Percentiles rank a stretch among this genome's conserved stretches.
These are phyloP conservation scores for Arachnopeziza araneosa DNA, from an alignment of 2,329 filamentous ascomycete species.

Conservation along the genomic window DNA sequence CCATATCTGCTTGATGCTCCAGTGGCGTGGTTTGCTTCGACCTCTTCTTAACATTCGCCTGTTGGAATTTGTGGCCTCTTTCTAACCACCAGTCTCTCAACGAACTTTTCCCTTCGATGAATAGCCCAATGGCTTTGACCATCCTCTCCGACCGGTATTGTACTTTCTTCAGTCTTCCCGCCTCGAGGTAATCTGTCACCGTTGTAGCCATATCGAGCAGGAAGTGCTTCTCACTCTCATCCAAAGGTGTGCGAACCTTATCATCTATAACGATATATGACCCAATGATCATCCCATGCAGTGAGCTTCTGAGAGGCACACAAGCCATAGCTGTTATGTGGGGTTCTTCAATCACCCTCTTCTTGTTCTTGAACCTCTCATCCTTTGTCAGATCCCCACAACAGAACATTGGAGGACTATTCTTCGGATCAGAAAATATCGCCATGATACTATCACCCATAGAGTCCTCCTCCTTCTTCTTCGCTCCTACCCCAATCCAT, in stretches of 20 bases:
- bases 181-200: slow-evolving; percentile 57
- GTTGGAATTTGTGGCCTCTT: slow-evolving; percentile 20
- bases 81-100: slow-evolving; percentile 29
- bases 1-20: slow-evolving; percentile 21
- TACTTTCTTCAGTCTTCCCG: slow-evolving; percentile 45
- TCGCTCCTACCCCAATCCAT: slow-evolving; percentile 26
- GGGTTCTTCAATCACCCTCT: slow-evolving; percentile 11
- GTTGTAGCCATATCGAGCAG: slow-evolving; percentile 51
- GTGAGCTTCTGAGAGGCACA: slow-evolving; percentile 53
- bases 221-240: slow-evolving; percentile 43
- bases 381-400: slow-evolving; percentile 36
- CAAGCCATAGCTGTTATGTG: slow-evolving; percentile 45
- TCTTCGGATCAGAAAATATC: slow-evolving; percentile 15
- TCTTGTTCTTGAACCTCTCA: slow-evolving; percentile 31
- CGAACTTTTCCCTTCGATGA: slow-evolving; percentile 46
- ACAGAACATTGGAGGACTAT: slow-evolving; percentile 19
- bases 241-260: slow-evolving; percentile 46
- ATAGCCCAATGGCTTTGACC: slow-evolving; percentile 47
- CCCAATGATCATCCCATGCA: slow-evolving; percentile 51
- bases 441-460: slow-evolving; percentile 15
- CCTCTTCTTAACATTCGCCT: slow-evolving; percentile 12
- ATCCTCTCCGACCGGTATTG: slow-evolving; percentile 49
- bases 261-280: slow-evolving; percentile 55
- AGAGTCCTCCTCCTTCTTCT: slow-evolving; percentile 6
- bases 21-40: slow-evolving; percentile 9